Conservation (phyloP, 1,139 yeast species). For the Candida pseudoviswanathii region DNA sequence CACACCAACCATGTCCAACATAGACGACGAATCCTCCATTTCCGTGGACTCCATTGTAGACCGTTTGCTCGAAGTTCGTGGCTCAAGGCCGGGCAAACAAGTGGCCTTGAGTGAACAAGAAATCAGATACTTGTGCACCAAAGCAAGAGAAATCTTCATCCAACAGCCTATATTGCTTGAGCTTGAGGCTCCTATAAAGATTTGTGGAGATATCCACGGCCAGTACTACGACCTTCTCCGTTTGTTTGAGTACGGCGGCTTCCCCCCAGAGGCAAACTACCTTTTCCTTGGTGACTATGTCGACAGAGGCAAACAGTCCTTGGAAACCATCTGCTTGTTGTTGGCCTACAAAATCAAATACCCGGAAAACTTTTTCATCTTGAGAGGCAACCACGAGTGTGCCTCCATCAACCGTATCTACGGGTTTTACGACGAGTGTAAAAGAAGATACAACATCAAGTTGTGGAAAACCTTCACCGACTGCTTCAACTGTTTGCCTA, state of each 20-base stretch:
- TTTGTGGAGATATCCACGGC: slow-evolving; percentile 95
- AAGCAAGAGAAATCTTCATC: slow-evolving; percentile 96
- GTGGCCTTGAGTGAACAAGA: slow-evolving; percentile 93
- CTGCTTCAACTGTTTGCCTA: slow-evolving; percentile 96
- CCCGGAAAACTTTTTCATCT: slow-evolving; percentile 93
- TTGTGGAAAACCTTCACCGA: slow-evolving; percentile 98
- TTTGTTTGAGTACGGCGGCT: slow-evolving; percentile 96
- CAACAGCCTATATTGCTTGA: slow-evolving; percentile 95
- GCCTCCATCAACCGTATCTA: slow-evolving; percentile 96
- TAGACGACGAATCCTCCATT: slow-evolving; percentile 83
- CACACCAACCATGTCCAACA: slow-evolving; percentile 33
- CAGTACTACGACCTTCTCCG: slow-evolving; percentile 95
- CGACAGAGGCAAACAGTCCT: slow-evolving; percentile 96
- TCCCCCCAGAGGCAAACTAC: slow-evolving; percentile 98
- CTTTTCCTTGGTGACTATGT: slow-evolving; percentile 95
- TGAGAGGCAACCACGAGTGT: slow-evolving; percentile 97
- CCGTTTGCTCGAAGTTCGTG: slow-evolving; percentile 94
- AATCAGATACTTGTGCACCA: slow-evolving; percentile 92
- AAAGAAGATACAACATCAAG: slow-evolving; percentile 95
- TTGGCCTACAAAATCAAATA: slow-evolving; percentile 95
- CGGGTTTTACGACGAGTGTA: slow-evolving; percentile 96
- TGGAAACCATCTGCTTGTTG: slow-evolving; percentile 89
- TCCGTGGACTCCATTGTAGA: slow-evolving; percentile 88
- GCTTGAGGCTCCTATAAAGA: slow-evolving; percentile 95
- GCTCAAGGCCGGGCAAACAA: slow-evolving; percentile 97